phyloP scores from a whole-genome alignment of 1,284 basidiomycete species.

The Cryptococcus hybrid region DNA sequence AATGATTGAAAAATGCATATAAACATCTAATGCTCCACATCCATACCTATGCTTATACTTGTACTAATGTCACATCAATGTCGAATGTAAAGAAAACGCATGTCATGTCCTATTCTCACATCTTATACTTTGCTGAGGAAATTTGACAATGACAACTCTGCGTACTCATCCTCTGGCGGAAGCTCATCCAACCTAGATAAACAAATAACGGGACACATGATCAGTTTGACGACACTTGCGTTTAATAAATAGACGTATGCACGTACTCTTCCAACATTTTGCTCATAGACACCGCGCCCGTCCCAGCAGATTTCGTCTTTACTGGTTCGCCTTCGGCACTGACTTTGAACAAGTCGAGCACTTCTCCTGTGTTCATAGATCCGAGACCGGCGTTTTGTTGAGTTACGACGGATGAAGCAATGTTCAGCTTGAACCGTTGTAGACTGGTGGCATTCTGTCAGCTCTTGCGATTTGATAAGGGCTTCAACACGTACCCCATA shows the following conservation, averaged over 20 bases:
- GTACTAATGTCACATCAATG: too few species aligned
- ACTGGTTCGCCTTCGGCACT: conserved; percentile 66
- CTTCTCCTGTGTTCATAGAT: conserved; percentile 96
- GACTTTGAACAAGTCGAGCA: conserved; percentile 88
- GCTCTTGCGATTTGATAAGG: not conserved
- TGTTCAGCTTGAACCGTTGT: conserved; percentile 98
- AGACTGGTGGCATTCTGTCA: conserved; percentile 56
- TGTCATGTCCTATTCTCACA: too few species aligned
- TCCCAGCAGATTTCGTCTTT: conserved; percentile 56
- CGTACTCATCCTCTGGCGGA: conserved; percentile 85
- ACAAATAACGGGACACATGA: not conserved
- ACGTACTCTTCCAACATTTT: conserved; percentile 67
- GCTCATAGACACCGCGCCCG: conserved; percentile 65
- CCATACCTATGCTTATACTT: too few species aligned
- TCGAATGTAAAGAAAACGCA: too few species aligned
- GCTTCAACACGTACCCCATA: conserved; percentile 62
- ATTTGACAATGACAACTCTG: conserved; percentile 74
- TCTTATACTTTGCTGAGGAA: conserved; percentile 56
- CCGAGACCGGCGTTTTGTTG: conserved; percentile 93
- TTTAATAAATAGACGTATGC: not conserved
- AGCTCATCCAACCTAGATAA: conserved; percentile 69
- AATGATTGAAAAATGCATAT: too few species aligned
- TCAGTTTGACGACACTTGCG: not conserved
- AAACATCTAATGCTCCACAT: too few species aligned
- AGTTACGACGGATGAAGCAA: conserved; percentile 93